Base-by-base conservation (phyloP, 805 yeast genomes). In the Zygotorulaspora sp. region DNA sequence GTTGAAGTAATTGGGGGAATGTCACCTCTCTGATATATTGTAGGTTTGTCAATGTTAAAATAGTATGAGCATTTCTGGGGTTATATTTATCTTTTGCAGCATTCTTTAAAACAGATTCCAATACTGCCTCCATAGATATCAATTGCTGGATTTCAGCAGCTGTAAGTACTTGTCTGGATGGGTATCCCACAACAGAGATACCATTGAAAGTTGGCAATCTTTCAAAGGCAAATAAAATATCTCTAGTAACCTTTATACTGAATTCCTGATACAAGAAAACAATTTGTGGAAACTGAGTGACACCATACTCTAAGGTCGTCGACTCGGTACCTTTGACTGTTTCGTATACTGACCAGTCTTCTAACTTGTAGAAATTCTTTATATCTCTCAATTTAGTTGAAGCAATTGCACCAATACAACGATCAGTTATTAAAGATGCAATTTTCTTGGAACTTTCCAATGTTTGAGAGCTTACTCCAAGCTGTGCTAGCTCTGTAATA, bases 1-100 rank as follows among this genome's bases (percentile, higher is more conserved):
- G 60, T 32, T 66, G 68, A 10, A 78, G 52, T 13, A 77, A 57
- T 15, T 59, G 54, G 1, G 83, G 80, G 17, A 81, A 62, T 2
- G 74, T 65, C 3, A 49, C 55, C 15, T 61, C 62, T 21, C 71
- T 63, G 20, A 82, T 58, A 32, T 67, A 67, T 30, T 69, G 71
- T 32, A 81, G 55, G 48, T 80, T 80, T 29, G 78, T 70, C 29
- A 80, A 55, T 0, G 82, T 71, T 25, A 74, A 52, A 24, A 77
- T 60, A 10, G 77, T 64, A 41, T 73, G 74, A 5, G 69, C 55
- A 35, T 73, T 66, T 47, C 66, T 65, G 23, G 62, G 55, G 15
- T 58, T 57, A 23, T 63, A 65, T 30, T 59, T 63, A 38, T 68
- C 70, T 40, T 61, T 63, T 5, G 69, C 66, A 3, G 70, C 67